Evolutionary conservation across 306 rosid species (phyloP), one percentile per base, ranked within the genome.

Genomic region (Urtica urens): DNA sequence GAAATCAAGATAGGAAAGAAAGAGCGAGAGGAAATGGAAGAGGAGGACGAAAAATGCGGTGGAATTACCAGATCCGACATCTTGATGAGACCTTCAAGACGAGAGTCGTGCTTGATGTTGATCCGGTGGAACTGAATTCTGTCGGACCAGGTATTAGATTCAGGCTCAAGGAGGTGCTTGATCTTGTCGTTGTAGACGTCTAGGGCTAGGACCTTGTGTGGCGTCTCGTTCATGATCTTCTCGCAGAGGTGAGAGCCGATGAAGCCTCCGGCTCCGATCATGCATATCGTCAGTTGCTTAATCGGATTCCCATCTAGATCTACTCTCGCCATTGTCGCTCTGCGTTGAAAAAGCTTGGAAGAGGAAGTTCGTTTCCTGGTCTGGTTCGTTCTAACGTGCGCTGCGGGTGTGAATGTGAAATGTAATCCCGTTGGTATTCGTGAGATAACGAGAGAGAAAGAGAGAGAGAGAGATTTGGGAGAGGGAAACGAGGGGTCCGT

Each of bases 221-320:
- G 82, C 0, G 96, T 87, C 57, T 82, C 92, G 1, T 49, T 6
- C 84, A 87, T 72, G 2, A 87, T 71, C 73, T 82, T 87, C 72
- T 87, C 94, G 44, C 94, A 87, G 15, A 87, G 87, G 60, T 87
- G 96, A 5, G 96, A 87, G 2, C 96, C 96, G 1, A 87, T 87
- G 87, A 87, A 87, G 0, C 96, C 96, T 1, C 94, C 96, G 4
- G 96, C 96, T 0, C 96, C 96, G 16, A 87, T 87, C 94, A 87
- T 87, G 77, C 96, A 87, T 19, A 87, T 82, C 10, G 96, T 79
- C 19, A 87, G 64, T 45, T 94, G 72, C 73, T 75, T 79, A 1
- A 87, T 82, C 33, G 78, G 76, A 14, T 69, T 82, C 7, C 92
- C 92, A 29, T 79, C 87, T 24, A 87, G 92, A 87, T 87, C 96